Conservation (phyloP, 2,329 filamentous ascomycete species). For the Aspergillus terreus region DNA sequence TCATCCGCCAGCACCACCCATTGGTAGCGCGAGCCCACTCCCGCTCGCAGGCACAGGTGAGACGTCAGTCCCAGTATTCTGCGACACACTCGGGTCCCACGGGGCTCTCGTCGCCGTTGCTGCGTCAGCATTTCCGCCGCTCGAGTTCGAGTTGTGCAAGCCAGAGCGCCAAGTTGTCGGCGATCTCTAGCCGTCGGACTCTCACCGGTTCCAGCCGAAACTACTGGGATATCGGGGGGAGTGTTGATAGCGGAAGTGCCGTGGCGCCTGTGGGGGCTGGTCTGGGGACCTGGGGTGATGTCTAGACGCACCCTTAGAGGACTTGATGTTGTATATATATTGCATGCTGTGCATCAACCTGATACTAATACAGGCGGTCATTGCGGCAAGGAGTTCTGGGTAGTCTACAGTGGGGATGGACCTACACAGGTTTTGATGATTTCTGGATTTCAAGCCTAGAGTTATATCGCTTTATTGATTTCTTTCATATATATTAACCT, state of each 20-base stretch:
- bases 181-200: constrained; percentile 60
- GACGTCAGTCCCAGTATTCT: constrained; percentile 46
- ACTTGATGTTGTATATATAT: background rate
- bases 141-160: constrained; percentile 72
- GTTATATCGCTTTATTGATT: background rate
- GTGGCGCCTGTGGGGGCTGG: constrained; percentile 66
- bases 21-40: constrained; percentile 61
- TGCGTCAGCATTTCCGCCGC: constrained; percentile 44
- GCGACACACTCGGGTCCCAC: constrained; percentile 20
- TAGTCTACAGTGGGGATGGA: background rate
- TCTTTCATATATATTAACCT: no score
- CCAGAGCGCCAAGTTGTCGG: constrained; percentile 76
- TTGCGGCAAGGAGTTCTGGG: constrained; percentile 3
- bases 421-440: background rate
- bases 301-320: constrained; percentile 7
- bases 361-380: background rate
- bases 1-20: constrained; percentile 85
- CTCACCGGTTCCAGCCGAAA: constrained; percentile 67
- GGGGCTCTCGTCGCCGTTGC: constrained; percentile 30
- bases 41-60: constrained; percentile 49
- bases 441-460: background rate
- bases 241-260: constrained; percentile 70
- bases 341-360: constrained; percentile 14
- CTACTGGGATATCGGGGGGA: constrained; percentile 89
- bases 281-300: constrained; percentile 74